These are phyloP conservation scores for Gillenia trifoliata DNA, from an alignment of 306 rosid genomes.

Conservation along the genomic window DNA sequence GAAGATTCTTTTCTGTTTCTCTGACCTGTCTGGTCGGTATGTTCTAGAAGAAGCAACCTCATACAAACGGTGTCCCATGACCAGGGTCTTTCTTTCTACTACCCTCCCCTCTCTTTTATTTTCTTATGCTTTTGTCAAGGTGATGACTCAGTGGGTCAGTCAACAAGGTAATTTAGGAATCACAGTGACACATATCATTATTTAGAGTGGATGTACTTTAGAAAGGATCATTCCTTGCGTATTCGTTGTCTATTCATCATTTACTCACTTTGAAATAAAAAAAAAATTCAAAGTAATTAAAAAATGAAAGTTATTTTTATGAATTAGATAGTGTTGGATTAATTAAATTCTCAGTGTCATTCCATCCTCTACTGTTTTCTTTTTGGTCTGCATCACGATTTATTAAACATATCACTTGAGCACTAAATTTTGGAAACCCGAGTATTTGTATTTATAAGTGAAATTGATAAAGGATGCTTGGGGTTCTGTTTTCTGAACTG, in stretches of 20 bases:
- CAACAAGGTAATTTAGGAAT: background rate
- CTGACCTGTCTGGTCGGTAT: conserved; percentile 93
- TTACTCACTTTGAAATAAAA: background rate
- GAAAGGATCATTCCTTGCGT: background rate
- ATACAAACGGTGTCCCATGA: conserved; percentile 93
- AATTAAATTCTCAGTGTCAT: background rate
- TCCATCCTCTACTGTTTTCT: background rate
- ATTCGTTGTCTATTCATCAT: background rate
- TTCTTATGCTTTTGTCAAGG: background rate
- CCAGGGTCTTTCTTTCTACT: background rate
- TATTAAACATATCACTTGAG: background rate
- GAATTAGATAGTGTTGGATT: background rate
- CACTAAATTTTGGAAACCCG: background rate
- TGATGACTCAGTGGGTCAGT: background rate
- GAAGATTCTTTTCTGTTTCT: background rate
- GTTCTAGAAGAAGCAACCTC: conserved; percentile 77
- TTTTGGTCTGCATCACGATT: background rate
- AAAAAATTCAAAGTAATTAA: background rate
- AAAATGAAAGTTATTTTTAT: too few relatives aligned
- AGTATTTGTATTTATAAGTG: background rate
- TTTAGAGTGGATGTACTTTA: background rate
- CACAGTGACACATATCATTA: background rate
- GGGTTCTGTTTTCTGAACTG: background rate
- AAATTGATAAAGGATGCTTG: background rate
- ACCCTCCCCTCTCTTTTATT: background rate